A percentile compares a stretch with the other conserved stretches of the same genome.
Evolutionary conservation across 2,329 filamentous ascomycete genomes (phyloP).

Genomic region (Achaetomium macrosporum): DNA sequence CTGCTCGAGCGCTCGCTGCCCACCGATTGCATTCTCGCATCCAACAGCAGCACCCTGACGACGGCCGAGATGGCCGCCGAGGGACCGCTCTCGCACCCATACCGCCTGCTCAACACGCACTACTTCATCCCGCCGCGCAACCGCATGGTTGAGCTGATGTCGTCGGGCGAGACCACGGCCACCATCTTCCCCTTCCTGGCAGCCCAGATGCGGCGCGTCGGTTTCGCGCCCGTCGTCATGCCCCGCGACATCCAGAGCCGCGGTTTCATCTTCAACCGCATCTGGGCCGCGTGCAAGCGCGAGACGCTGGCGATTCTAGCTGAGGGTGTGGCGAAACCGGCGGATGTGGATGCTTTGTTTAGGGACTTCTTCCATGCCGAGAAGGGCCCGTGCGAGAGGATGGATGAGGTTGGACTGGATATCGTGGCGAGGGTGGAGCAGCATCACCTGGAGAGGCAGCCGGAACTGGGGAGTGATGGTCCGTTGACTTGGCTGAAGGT

Average conservation of each 20-base stretch:
- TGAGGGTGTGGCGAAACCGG: conserved; percentile 29
- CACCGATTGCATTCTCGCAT: conserved; percentile 27
- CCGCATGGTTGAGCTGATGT: conserved; percentile 33
- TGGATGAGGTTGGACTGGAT: conserved; percentile 32
- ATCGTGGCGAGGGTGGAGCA: conserved; percentile 29
- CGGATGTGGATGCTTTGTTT: conserved; percentile 31
- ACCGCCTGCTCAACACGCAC: conserved; percentile 31
- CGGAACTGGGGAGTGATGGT: conserved; percentile 12
- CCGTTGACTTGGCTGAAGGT: conserved; percentile 25
- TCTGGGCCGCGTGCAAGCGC: conserved; percentile 33
- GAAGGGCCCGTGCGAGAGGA: conserved; percentile 29
- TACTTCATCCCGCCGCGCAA: conserved; percentile 31
- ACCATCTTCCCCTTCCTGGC: conserved; percentile 29
- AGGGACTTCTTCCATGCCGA: conserved; percentile 28
- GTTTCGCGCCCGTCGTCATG: conserved; percentile 26
- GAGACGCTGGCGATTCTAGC: conserved; percentile 29
- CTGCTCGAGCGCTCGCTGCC: conserved; percentile 27
- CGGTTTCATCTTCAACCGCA: conserved; percentile 32
- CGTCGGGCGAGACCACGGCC: conserved; percentile 26
- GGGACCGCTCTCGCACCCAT: conserved; percentile 19
- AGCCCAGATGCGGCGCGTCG: conserved; percentile 26
- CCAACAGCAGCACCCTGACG: conserved; percentile 29
- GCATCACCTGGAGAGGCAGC: conserved; percentile 21
- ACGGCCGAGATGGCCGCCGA: conserved; percentile 25
- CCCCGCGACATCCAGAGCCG: conserved; percentile 27